A percentile compares a stretch with the other conserved stretches of the same genome.
Conservation (phyloP, 1,284 basidiomycete species). For the Trametes polyzona region DNA sequence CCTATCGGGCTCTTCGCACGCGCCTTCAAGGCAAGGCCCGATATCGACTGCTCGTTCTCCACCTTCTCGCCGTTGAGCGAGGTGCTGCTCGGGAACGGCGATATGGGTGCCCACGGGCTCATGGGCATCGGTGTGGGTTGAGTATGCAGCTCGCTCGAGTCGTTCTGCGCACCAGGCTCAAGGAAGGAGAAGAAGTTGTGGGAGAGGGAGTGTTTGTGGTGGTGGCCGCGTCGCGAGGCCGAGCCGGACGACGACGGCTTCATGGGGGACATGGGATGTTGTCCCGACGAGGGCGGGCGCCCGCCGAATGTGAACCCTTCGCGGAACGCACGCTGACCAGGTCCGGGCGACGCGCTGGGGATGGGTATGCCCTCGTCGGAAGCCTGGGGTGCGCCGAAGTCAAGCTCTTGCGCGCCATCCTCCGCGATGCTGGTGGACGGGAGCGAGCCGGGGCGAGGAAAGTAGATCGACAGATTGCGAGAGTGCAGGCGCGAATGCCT, state of each 20-base stretch:
- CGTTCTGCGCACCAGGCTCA: constrained; percentile 37
- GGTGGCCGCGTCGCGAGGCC: constrained; percentile 73
- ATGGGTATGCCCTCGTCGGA: constrained; percentile 54
- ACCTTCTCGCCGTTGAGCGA: constrained; percentile 14
- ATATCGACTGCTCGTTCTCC: constrained; percentile 6
- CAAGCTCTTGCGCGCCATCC: constrained; percentile 62
- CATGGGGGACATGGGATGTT: constrained; percentile 31
- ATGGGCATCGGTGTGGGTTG: constrained; percentile 54
- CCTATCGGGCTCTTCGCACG: constrained; percentile 28
- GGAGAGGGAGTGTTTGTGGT: constrained; percentile 92
- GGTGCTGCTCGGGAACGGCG: constrained; percentile 38
- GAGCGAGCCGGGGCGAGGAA: constrained; percentile 78
- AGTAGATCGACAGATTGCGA: constrained; percentile 89
- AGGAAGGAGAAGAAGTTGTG: constrained; percentile 86
- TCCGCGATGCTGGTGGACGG: constrained; percentile 66
- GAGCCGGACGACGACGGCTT: constrained; percentile 36
- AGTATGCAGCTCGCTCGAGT: constrained; percentile 43
- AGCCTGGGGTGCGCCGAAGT: constrained; percentile 42
- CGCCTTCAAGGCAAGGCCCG: constrained; percentile 8
- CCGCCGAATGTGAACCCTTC: constrained; percentile 72
- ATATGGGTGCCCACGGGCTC: constrained; percentile 57
- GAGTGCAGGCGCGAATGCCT: constrained; percentile 83
- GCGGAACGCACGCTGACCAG: constrained; percentile 43
- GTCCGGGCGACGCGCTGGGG: constrained; percentile 45
- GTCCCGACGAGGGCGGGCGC: constrained; percentile 40